Evolutionary conservation across 2,329 filamentous ascomycete genomes (phyloP).

Genomic region (Aureobasidium mangrovei): DNA sequence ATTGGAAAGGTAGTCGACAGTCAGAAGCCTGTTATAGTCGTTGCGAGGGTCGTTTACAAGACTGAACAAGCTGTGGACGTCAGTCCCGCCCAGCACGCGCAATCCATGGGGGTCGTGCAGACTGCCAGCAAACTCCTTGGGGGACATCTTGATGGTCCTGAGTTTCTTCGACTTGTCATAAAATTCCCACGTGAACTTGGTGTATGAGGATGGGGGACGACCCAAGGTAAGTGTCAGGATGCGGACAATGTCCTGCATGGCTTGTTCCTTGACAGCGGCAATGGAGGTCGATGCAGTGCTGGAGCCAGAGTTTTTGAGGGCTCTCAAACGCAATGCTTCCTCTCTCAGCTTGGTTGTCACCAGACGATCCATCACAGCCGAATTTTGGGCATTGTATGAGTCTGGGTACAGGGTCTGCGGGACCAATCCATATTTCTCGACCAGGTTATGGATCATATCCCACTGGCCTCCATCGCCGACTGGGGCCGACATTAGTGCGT

Average conservation of each 20-base stretch:
- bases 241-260: slow-evolving; percentile 71
- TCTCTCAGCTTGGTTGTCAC: slow-evolving; percentile 83
- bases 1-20: slow-evolving; percentile 72
- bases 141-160: slow-evolving; percentile 55
- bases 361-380: slow-evolving; percentile 59
- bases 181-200: slow-evolving; percentile 73
- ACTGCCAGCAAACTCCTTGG: slow-evolving; percentile 62
- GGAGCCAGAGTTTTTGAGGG: slow-evolving; percentile 36
- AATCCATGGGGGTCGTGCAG: slow-evolving; percentile 52
- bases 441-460: slow-evolving; percentile 85
- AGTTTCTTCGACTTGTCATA: slow-evolving; percentile 59
- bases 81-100: slow-evolving; percentile 48
- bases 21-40: slow-evolving; percentile 60
- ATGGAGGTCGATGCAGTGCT: slow-evolving; percentile 32
- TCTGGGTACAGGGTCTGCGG: slow-evolving; percentile 77
- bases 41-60: slow-evolving; percentile 82
- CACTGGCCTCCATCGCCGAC: slow-evolving; percentile 79
- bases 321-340: slow-evolving; percentile 64
- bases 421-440: slow-evolving; percentile 75
- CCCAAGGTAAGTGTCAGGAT: slow-evolving; percentile 78
- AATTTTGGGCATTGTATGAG: slow-evolving; percentile 67
- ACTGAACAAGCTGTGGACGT: slow-evolving; percentile 64
- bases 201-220: slow-evolving; percentile 60
- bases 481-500: slow-evolving; percentile 57
- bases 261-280: slow-evolving; percentile 54